Base-by-base conservation (phyloP, 2,329 filamentous ascomycete species). In the Graphiopsis chlorocephala region DNA sequence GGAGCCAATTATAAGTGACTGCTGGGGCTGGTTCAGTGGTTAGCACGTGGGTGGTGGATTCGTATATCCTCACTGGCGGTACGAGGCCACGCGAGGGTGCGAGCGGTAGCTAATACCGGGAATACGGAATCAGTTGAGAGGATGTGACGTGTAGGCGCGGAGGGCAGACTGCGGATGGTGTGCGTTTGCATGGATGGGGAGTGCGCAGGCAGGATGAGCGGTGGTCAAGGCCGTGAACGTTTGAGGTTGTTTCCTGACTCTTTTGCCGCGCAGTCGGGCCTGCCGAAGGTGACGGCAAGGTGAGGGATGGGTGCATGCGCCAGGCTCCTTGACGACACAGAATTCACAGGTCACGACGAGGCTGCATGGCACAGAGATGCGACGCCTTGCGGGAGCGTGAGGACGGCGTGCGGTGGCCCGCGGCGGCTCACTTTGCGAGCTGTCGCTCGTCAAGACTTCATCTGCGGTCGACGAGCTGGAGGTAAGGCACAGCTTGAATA, bases 101-200 rank as follows among this genome's bases (percentile, higher is more conserved):
- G 12, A 31, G 53, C 31, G 53, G 53, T 56, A 56, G 31, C 53
- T 26, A 26, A 38, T 56, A 26, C 31, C 53, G 29, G 53, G 29
- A 38, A 38, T 56, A 33, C 20, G 53, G 52, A 35, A 56, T 17
- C 38, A 45, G 50, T 20, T 58, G 10, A 26, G 48, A 55, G 48
- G 15, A 26, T 15, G 47, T 62, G 60, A 62, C 48, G 60, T 62
- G 47, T 55, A 23, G 60, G 60, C 60, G 60, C 47, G 23, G 59
- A 20, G 25, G 47, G 47, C 33, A 62, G 59, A 47, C 45, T 38
- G 58, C 45, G 17, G 58, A 29, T n/a, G 58, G 58, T 52, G 45
- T 48, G 59, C 28, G 28, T 29, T 31, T 28, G n/a, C 17, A 26
- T 20, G 14, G 23, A 26, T 25, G 42, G 15, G 33, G 47, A 45